A percentile compares a stretch with the other conserved stretches of the same genome.
Conservation (phyloP, 345 rosid species). For the Anastatica hierochuntica region DNA sequence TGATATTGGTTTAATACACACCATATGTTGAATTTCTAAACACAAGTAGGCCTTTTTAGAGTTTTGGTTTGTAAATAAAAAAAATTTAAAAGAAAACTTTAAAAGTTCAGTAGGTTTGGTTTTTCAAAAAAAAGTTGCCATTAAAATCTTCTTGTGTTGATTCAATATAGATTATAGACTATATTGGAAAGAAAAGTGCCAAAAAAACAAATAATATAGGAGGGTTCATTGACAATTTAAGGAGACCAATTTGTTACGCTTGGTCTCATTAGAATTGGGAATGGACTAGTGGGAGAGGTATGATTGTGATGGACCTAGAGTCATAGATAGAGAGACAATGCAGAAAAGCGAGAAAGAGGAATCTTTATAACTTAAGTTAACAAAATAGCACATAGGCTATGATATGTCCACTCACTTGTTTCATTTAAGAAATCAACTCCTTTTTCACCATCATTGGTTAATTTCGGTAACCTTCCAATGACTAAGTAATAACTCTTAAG, state of each 20-base stretch:
- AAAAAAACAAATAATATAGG: neutral
- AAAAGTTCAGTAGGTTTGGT: too few relatives aligned
- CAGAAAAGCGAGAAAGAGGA: neutral
- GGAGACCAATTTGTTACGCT: constrained; percentile 4
- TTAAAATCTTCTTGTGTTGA: too few relatives aligned
- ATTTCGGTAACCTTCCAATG: neutral
- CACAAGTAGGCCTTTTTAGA: neutral
- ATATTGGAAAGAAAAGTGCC: neutral
- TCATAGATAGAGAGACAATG: constrained; percentile 10
- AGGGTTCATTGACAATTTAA: constrained; percentile 9
- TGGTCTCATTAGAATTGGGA: constrained; percentile 8
- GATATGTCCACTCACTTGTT: neutral
- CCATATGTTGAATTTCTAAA: neutral
- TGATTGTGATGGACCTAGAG: constrained; percentile 23
- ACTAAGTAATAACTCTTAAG: too few relatives aligned
- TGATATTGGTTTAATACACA: too few relatives aligned
- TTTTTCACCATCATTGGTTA: constrained; percentile 3
- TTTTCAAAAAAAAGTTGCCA: too few relatives aligned
- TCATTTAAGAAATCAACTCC: neutral
- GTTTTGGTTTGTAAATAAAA: too few relatives aligned
- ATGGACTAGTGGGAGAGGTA: constrained; percentile 3
- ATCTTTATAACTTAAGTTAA: neutral
- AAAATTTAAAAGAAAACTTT: too few relatives aligned
- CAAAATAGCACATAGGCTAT: constrained; percentile 3
- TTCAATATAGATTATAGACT: neutral